A percentile compares a stretch with the other conserved stretches of the same genome.
Conservation (phyloP, 2,329 filamentous ascomycete genomes). For the Fusarium sp. region DNA sequence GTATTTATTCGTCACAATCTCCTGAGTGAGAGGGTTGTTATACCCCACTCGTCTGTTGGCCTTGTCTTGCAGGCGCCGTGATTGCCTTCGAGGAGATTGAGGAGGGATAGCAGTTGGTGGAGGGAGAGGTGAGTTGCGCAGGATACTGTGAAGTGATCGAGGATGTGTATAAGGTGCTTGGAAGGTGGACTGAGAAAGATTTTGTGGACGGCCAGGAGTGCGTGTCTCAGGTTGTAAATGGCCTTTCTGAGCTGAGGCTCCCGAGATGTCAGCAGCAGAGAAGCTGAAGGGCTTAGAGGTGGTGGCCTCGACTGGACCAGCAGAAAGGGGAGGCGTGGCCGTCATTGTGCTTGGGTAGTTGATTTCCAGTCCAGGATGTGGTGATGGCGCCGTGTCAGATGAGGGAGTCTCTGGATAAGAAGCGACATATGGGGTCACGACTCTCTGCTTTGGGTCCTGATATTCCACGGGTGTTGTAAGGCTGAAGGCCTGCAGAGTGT, state of each 20-base stretch:
- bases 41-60: conserved; percentile 69
- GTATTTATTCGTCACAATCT: conserved; percentile 71
- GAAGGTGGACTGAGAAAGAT: conserved; percentile 26
- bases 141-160: conserved; percentile 69
- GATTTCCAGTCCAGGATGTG: conserved; percentile 56
- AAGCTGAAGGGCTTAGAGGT: conserved; percentile 60
- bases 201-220: conserved; percentile 25
- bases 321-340: conserved; percentile 68
- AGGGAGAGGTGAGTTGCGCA: conserved; percentile 73
- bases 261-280: conserved; percentile 49
- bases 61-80: conserved; percentile 64
- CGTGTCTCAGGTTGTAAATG: conserved; percentile 32
- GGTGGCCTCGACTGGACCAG: conserved; percentile 60
- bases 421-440: conserved; percentile 58
- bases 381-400: conserved; percentile 62
- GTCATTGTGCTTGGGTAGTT: conserved; percentile 67
- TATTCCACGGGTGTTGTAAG: conserved; percentile 48
- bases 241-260: conserved; percentile 8
- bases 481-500: conserved; percentile 52
- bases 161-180: conserved; percentile 69
- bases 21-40: conserved; percentile 70
- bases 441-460: conserved; percentile 48
- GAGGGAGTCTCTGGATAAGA: conserved; percentile 65
- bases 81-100: conserved; percentile 64
- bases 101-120: conserved; percentile 62